Base-by-base conservation (phyloP, 1,284 basidiomycete species). In the Quambalaria eucalypti region DNA sequence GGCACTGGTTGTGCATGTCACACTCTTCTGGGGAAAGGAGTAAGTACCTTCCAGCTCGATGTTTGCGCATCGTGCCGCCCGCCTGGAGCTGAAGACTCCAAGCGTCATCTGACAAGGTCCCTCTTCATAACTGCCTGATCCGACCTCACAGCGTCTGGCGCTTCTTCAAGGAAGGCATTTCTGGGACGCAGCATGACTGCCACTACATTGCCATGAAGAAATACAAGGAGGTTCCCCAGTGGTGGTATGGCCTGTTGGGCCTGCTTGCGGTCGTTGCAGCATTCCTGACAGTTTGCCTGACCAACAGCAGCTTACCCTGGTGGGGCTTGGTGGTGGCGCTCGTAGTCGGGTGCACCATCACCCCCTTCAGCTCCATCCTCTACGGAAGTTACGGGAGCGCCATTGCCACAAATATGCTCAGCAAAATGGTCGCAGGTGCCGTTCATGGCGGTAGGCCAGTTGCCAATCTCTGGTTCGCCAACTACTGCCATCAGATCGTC, bases 1-100 rank as follows among this genome's bases (percentile, higher is more conserved):
- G 14, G 83, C 81, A 14, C 74, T 85, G n/a, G 79, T 86, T 55
- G 80, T 81, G 0, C 84, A 85, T 68, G 66, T 76, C 4, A 73
- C 58, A 16, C 82, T 82, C 82, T 85, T 74, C 57, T 76, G 65
- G 62, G 62, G 75, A 9, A 58, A 53, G 29, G 67, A 73, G 36
- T 47, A 59, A 0, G 14, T 31, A 2, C 33, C n/a, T n/a, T n/a
- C n/a, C n/a, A n/a, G n/a, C n/a, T n/a, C n/a, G n/a, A n/a, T n/a
- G n/a, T n/a, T n/a, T n/a, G n/a, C n/a, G n/a, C n/a, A n/a, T n/a
- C n/a, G n/a, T n/a, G n/a, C n/a, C n/a, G n/a, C n/a, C n/a, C n/a
- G n/a, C n/a, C n/a, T n/a, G n/a, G n/a, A n/a, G n/a, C n/a, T n/a
- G n/a, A n/a, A n/a, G n/a, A n/a, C n/a, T n/a, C n/a, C n/a, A n/a